Evolutionary conservation across 768 basidiomycete species (phyloP), one percentile per base, ranked within the genome.

Genomic region (Suillus occidentalis): DNA sequence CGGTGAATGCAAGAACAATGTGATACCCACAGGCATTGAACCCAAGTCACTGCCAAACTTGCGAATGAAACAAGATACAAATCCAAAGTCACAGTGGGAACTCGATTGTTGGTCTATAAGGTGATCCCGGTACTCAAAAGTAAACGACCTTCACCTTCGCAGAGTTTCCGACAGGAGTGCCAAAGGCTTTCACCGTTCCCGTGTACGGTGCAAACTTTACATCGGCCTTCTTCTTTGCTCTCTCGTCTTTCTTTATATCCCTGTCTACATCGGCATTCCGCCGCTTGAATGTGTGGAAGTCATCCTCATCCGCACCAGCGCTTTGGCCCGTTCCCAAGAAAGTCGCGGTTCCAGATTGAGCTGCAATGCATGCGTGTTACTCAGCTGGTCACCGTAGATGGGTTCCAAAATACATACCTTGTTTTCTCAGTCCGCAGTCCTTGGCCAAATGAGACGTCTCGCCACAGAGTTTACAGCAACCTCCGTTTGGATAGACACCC

Each of bases 261-360:
- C 76, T 81, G 36, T 90, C 86, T 0, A 92, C 80, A 65, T 89
- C 87, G 12, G 74, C 77, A 53, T 81, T 85, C 61, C 79, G 83
- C 52, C 94, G 84, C 72, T 89, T 89, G 74, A 95, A 83, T 0
- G 81, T 81, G 75, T 95, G 95, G 78, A 96, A 97, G 73, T 97
- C 96, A 72, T 98, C 96, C 75, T 98, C 96, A 73, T 98, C 96
- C 10, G 96, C 90, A 28, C 94, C 94, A 0, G 84, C 87, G 45
- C 81, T 86, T 37, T 73, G 73, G 1, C 82, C 82, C 1, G 63
- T 77, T 34, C 75, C 75, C 18, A 78, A 71, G 56, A 73, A 49
- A 10, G 70, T 59, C 0, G 64, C 67, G 20, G 70, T 74, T 42
- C 76, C 76, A 2, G 76, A 69, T 50, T 39, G 52, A 13, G 20